Evolutionary conservation across 1,284 basidiomycete genomes (phyloP), one percentile per base, ranked within the genome.

Genomic region (Ganoderma multipileum): DNA sequence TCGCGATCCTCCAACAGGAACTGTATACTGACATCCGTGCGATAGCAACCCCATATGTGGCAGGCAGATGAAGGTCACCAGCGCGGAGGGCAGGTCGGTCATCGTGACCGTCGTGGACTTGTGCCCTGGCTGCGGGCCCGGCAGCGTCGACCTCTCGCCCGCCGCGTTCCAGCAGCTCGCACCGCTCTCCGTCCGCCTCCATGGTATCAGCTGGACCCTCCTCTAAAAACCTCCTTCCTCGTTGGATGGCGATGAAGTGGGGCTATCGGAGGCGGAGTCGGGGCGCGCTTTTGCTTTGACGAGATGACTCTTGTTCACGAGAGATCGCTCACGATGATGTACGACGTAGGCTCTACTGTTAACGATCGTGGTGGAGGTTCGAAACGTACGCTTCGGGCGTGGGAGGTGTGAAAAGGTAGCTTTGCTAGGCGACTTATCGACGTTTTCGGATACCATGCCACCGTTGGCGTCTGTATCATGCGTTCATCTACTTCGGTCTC

Each of bases 71-170:
- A 78, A 76, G 72, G 65, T 65, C 47, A 71, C 70, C 16, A 60
- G 33, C 38, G 58, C 66, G 38, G 65, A 77, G 44, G 80, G 81
- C 38, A 80, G 80, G 36, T 77, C 80, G 6, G 76, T 83, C 60
- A 75, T 73, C 2, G 85, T 82, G 2, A 76, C 76, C 8, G 81
- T 87, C 26, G 79, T 79, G 5, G 85, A 87, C 74, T 69, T 79
- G 23, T 87, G 86, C 72, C 78, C 77, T 2, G 81, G 79, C 0
- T 87, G 85, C 69, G 76, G 74, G 2, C 68, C 74, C 30, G 73
- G 77, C 58, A 79, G 80, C 65, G 76, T 87, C 66, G 85, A 87
- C 75, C 76, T 87, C 52, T 81, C 82, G 7, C 79, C 78, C 7
- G 75, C 79, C 2, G 82, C 82, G 11, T 87, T 86, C 75, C 71